phyloP scores from a whole-genome alignment of 805 yeast species.

The Sungouiella blattae region DNA sequence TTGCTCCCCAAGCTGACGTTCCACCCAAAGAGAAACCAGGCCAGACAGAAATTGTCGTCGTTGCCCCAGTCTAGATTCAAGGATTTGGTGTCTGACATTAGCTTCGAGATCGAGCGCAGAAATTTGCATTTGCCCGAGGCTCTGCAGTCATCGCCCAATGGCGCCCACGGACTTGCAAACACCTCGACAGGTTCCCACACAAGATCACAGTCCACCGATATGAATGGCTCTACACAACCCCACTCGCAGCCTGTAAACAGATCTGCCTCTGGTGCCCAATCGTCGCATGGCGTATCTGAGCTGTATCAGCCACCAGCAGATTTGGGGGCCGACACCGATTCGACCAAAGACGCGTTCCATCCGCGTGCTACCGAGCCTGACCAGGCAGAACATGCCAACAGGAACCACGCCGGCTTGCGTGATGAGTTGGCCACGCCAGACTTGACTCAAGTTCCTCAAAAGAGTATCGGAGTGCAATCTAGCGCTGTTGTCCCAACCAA shows the following conservation, averaged over 20 bases:
- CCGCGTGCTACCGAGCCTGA: neutral
- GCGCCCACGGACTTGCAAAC: conserved; percentile 1
- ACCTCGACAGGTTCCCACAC: neutral
- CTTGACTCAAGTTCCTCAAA: conserved; percentile 11
- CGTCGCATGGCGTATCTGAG: neutral
- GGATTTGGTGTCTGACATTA: conserved; percentile 86
- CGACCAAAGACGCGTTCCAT: neutral
- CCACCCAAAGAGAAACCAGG: conserved; percentile 94
- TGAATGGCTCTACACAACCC: neutral
- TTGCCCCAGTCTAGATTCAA: conserved; percentile 79
- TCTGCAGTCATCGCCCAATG: conserved; percentile 2
- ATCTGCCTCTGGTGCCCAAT: neutral
- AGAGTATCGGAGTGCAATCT: conserved; percentile 48
- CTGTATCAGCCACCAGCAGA: neutral
- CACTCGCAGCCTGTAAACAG: conserved; percentile 1
- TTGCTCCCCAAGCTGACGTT: conserved; percentile 67
- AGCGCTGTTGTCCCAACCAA: conserved; percentile 80
- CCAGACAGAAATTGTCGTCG: conserved; percentile 84
- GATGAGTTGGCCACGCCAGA: conserved; percentile 15
- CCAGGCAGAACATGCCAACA: no score
- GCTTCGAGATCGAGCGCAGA: conserved; percentile 81
- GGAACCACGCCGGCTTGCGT: neutral
- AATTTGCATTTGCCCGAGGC: conserved; percentile 43
- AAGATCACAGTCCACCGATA: neutral
- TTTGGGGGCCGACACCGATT: neutral